Evolutionary conservation across 2,329 filamentous ascomycete species (phyloP).

Genomic region (Lasiodiplodia hormozganensis): DNA sequence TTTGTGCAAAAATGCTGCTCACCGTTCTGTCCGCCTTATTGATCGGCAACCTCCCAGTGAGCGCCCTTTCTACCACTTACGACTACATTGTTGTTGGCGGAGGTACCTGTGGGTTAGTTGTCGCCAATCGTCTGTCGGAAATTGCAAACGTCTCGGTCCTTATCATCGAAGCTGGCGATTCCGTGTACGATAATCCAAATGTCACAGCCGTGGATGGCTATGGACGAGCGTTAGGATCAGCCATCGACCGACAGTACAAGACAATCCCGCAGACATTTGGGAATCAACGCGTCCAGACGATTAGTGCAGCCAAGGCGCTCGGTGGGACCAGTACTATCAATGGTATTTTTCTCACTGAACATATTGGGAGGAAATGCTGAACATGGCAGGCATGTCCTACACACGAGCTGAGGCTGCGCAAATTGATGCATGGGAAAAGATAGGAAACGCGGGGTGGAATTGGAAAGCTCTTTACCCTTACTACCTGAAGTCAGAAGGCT

Average conservation of each 20-base stretch:
- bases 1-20: not conserved
- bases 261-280: conserved; percentile 49
- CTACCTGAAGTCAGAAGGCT: conserved; percentile 46
- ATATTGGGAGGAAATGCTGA: not conserved
- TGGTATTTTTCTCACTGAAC: conserved; percentile 33
- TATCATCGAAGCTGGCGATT: conserved; percentile 36
- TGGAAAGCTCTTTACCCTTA: conserved; percentile 45
- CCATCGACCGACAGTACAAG: conserved; percentile 51
- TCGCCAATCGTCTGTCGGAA: conserved; percentile 61
- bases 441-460: conserved; percentile 49
- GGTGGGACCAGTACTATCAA: conserved; percentile 54
- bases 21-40: not conserved
- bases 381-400: conserved; percentile 42
- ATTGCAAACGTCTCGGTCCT: conserved; percentile 55
- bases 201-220: conserved; percentile 39
- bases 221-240: conserved; percentile 35
- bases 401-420: conserved; percentile 42
- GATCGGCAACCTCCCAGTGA: too few relatives aligned
- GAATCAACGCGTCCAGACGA: conserved; percentile 27
- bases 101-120: conserved; percentile 54
- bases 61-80: conserved; percentile 31
- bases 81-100: conserved; percentile 46
- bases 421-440: conserved; percentile 49
- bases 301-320: conserved; percentile 50
- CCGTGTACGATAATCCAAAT: conserved; percentile 39